phyloP scores from a whole-genome alignment of 2,329 filamentous ascomycete species.

The Shiraia sp. region DNA sequence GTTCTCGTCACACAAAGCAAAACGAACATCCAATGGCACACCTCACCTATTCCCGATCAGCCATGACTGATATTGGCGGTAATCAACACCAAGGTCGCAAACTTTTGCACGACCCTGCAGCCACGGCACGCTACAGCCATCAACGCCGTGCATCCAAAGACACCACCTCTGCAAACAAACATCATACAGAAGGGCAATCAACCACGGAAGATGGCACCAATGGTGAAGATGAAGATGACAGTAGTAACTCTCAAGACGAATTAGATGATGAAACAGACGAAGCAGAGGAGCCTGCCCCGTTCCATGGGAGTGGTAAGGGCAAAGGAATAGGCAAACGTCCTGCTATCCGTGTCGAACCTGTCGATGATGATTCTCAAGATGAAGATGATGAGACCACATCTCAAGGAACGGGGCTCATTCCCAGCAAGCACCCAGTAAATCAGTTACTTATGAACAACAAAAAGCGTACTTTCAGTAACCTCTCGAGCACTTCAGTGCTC shows the following conservation, averaged over 20 bases:
- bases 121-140: conserved; percentile 24
- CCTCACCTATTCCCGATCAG: conserved; percentile 24
- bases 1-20: conserved; percentile 7
- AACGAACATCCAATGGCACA: conserved; percentile 27
- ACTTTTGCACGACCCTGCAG: conserved; percentile 27
- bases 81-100: conserved; percentile 36
- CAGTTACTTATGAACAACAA: conserved; percentile 37
- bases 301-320: conserved; percentile 35
- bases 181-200: conserved; percentile 28
- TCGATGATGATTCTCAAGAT: conserved; percentile 33
- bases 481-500: conserved; percentile 43
- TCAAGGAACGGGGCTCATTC: conserved; percentile 34
- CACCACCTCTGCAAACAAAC: conserved; percentile 21
- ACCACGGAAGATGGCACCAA: conserved; percentile 33
- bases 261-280: conserved; percentile 43
- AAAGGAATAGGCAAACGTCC: conserved; percentile 43
- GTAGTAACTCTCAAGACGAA: conserved; percentile 35
- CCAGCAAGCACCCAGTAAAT: conserved; percentile 33
- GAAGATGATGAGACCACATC: conserved; percentile 34
- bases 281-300: conserved; percentile 38
- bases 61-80: conserved; percentile 34
- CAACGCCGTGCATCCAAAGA: conserved; percentile 23
- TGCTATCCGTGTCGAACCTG: conserved; percentile 40
- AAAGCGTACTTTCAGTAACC: conserved; percentile 46
- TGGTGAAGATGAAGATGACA: conserved; percentile 42